These are phyloP conservation scores for Metschnikowia matae DNA, from an alignment of 805 yeast species.

Conservation along the genomic window DNA sequence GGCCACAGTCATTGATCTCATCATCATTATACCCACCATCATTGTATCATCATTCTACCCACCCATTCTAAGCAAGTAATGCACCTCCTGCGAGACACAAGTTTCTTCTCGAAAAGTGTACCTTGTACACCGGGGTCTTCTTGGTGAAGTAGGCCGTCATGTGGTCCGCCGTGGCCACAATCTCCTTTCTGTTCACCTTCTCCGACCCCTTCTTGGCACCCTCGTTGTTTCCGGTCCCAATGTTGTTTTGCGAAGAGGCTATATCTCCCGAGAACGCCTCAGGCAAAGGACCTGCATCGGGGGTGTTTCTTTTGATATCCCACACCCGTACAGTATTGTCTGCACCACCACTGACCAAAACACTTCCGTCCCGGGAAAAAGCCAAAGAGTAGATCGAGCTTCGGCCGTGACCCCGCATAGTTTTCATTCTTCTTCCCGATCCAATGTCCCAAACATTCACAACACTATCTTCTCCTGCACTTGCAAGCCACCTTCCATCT, in stretches of 20 bases:
- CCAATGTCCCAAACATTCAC: conserved; percentile 94
- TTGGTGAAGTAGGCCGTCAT: conserved; percentile 92
- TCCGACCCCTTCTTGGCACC: conserved; percentile 22
- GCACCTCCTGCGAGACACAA: conserved; percentile 93
- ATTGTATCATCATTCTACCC: no score
- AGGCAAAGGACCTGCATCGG: conserved; percentile 73
- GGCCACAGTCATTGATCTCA: no score
- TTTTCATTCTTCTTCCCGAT: conserved; percentile 79
- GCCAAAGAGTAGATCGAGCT: conserved; percentile 79
- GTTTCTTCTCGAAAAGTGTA: conserved; percentile 87
- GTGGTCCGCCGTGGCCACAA: conserved; percentile 83
- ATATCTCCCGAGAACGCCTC: conserved; percentile 49
- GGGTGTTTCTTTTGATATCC: conserved; percentile 87
- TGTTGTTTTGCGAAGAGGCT: conserved; percentile 8
- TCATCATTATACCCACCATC: no score
- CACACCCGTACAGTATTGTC: conserved; percentile 92
- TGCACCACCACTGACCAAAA: conserved; percentile 86
- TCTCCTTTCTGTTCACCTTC: conserved; percentile 55
- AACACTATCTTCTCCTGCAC: conserved; percentile 89
- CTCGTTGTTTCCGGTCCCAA: conserved; percentile 7
- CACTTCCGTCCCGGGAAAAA: conserved; percentile 83
- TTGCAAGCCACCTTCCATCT: conserved; percentile 94
- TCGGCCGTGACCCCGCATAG: conserved; percentile 93
- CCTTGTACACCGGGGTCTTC: conserved; percentile 89
- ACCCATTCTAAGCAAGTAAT: conserved; percentile 33